phyloP scores from a whole-genome alignment of 1,284 basidiomycete species.

The Rhizoctonia solani region DNA sequence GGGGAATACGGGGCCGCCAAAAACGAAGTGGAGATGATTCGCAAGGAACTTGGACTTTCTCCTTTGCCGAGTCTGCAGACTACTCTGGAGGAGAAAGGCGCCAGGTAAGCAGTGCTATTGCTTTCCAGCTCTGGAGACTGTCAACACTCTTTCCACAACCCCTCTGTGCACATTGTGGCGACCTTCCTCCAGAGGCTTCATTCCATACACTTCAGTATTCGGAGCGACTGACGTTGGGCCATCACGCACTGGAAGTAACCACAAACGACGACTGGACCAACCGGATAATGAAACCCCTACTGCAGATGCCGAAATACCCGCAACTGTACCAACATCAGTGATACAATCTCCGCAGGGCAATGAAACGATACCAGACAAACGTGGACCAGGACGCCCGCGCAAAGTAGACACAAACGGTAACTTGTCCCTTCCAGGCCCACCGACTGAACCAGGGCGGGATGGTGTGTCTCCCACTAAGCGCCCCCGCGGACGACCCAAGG shows the following conservation, averaged over 20 bases:
- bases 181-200: conserved; percentile 30
- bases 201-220: conserved; percentile 30
- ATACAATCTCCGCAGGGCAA: conserved; percentile 16
- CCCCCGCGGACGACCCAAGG: conserved; percentile 53
- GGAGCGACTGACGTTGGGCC: conserved; percentile 32
- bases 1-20: conserved; percentile 74
- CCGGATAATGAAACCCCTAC: conserved; percentile 9
- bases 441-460: neutral
- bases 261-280: conserved; percentile 26
- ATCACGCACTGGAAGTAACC: conserved; percentile 27
- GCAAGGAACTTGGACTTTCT: conserved; percentile 71
- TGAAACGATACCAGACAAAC: conserved; percentile 11
- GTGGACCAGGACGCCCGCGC: conserved; percentile 31
- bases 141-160: conserved; percentile 7
- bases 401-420: conserved; percentile 7
- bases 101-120: conserved; percentile 56
- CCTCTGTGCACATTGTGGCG: neutral
- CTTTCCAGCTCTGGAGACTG: conserved; percentile 2
- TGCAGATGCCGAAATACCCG: conserved; percentile 22
- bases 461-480: conserved; percentile 48
- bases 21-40: conserved; percentile 69
- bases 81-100: conserved; percentile 71
- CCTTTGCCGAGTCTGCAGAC: conserved; percentile 69
- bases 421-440: neutral
- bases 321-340: conserved; percentile 38